phyloP scores from a whole-genome alignment of 2,329 filamentous ascomycete species.

The Myriosclerotinia duriaeana region DNA sequence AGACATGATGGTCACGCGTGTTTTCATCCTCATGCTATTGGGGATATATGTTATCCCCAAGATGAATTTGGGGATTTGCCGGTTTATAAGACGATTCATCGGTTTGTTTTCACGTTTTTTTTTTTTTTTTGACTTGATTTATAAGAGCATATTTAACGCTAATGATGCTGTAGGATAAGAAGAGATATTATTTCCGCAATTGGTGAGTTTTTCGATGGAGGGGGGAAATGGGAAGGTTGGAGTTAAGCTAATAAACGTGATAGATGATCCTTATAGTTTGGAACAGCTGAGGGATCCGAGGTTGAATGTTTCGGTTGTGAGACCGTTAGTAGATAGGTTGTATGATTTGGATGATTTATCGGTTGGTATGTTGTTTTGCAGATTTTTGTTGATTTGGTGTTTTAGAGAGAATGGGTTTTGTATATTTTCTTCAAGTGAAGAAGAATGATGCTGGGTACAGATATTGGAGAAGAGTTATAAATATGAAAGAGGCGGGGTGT shows the following conservation, averaged over 20 bases:
- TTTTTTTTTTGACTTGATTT: no score
- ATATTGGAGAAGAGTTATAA: not conserved
- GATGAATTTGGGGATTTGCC: conserved; percentile 51
- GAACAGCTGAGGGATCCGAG: conserved; percentile 78
- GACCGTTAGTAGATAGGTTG: conserved; percentile 79
- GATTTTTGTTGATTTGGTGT: not conserved
- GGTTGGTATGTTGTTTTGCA: conserved; percentile 52
- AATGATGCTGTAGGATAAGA: conserved; percentile 47
- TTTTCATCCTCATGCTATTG: conserved; percentile 34
- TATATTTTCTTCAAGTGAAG: not conserved
- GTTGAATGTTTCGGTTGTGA: conserved; percentile 72
- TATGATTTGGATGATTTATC: conserved; percentile 79
- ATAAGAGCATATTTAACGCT: not conserved
- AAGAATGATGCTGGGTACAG: not conserved
- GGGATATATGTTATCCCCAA: conserved; percentile 33
- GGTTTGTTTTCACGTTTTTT: conserved; percentile 43
- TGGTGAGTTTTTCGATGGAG: conserved; percentile 49
- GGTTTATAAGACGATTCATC: conserved; percentile 76
- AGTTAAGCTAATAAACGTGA: conserved; percentile 11
- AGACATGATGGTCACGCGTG: conserved; percentile 31
- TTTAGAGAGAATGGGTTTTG: not conserved
- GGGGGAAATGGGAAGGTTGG: not conserved
- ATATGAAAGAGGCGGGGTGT: not conserved
- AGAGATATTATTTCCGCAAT: conserved; percentile 63
- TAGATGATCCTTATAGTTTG: conserved; percentile 64